Base-by-base conservation (phyloP, 352 stramenopile species). In the Plasmopara muralis region DNA sequence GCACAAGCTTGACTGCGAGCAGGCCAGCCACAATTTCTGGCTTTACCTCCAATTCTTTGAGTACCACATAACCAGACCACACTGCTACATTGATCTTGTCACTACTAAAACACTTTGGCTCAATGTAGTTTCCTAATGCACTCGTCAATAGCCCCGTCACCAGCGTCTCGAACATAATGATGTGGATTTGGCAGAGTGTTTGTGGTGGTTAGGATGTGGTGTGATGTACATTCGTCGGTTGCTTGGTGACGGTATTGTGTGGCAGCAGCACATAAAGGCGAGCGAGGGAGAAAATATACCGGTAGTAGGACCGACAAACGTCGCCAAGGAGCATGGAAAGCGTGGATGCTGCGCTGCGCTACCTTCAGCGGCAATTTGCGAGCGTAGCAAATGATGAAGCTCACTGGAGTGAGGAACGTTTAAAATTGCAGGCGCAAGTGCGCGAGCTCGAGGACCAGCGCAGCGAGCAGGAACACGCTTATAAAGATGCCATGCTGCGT, bases 51-150 rank as follows among this genome's bases (percentile, higher is more conserved):
- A 93, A 63, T 50, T 86, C 68, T 44, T 72, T 79, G 50, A 95
- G 75, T 55, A 92, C 82, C 18, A 95, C 79, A 53, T 92, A 89
- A 30, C 84, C 84, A 12, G 75, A 89, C 84, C 84, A 95, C 42
- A 95, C 83, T 13, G 69, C 80, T 37, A 95, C 74, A 63, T 87
- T 92, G 53, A 95, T 90, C 53, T 93, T 93, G 69, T 95, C 81
- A 53, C 70, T 84, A 60, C 80, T 89, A 63, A 95, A 95, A 76
- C 84, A 93, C 45, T 73, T 76, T 25, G 82, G 72, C 49, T 95
- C 82, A 56, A 95, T 89, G 74, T 88, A 92, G 74, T 56, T 93
- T 49, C 84, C 84, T 43, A 95, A 74, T 18, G 85, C 76, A 50
- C 77, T 89, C 48, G 84, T 95, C 40, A 95, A 70, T 53, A 95